phyloP scores from a whole-genome alignment of 2,329 filamentous ascomycete genomes.

The Penicillium expansum region DNA sequence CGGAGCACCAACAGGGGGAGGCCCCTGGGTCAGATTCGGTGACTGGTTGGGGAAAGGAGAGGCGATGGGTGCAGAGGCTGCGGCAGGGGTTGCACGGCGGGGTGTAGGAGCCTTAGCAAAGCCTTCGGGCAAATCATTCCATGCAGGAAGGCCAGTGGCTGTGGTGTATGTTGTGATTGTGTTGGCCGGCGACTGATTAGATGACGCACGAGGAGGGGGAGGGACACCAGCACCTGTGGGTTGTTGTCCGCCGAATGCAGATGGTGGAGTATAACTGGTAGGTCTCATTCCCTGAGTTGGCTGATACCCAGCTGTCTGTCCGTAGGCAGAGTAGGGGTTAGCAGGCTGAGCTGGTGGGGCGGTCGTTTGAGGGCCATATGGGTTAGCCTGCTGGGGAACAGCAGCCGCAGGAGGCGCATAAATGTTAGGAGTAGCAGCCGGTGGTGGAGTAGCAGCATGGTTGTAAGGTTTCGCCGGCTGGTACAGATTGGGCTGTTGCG shows the following conservation, averaged over 20 bases:
- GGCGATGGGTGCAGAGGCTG: slow-evolving; percentile 59
- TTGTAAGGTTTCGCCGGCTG: slow-evolving; percentile 37
- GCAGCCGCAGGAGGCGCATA: slow-evolving; percentile 41
- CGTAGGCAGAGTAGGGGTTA: slow-evolving; percentile 38
- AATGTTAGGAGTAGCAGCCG: slow-evolving; percentile 31
- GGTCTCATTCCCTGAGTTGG: slow-evolving; percentile 44
- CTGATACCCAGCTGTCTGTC: slow-evolving; percentile 54
- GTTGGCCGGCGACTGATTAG: slow-evolving; percentile 60
- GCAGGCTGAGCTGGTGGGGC: slow-evolving; percentile 17
- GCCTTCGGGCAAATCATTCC: slow-evolving; percentile 90
- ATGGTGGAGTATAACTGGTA: slow-evolving; percentile 43
- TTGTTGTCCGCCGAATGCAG: slow-evolving; percentile 48
- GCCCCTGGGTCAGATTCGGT: slow-evolving; percentile 38
- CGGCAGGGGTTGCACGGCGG: slow-evolving; percentile 70
- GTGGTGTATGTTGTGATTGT: slow-evolving; percentile 63
- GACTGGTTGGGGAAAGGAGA: slow-evolving; percentile 72
- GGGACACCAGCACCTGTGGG: slow-evolving; percentile 48
- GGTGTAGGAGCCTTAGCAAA: slow-evolving; percentile 70
- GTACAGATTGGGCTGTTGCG: slow-evolving; percentile 36
- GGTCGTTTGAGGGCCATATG: slow-evolving; percentile 50
- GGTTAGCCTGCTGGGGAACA: slow-evolving; percentile 39
- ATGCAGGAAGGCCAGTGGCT: slow-evolving; percentile 70
- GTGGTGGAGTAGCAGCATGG: slow-evolving; percentile 22
- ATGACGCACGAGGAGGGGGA: slow-evolving; percentile 63
- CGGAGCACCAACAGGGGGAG: slow-evolving; percentile 58